A percentile compares a stretch with the other conserved stretches of the same genome.
These are phyloP conservation scores for Pichia occidentalis DNA, from an alignment of 805 yeast genomes.

Conservation along the genomic window DNA sequence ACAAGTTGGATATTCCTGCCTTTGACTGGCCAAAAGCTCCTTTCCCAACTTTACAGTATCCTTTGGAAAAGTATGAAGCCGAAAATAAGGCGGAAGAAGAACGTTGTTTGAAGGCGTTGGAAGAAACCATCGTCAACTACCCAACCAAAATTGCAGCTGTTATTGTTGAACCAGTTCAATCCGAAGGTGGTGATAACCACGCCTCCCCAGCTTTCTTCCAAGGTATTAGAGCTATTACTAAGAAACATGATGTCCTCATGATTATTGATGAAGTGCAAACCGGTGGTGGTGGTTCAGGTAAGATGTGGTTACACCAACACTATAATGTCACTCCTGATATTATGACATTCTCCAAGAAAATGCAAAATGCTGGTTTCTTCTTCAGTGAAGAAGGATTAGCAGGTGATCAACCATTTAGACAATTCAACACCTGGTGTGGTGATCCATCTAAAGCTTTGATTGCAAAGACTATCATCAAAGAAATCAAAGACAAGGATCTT, in stretches of 20 bases:
- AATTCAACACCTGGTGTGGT: slow-evolving; percentile 76
- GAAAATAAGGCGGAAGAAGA: slow-evolving; percentile 45
- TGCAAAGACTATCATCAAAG: slow-evolving; percentile 54
- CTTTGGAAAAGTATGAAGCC: slow-evolving; percentile 59
- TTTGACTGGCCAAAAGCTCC: slow-evolving; percentile 53
- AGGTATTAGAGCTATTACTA: slow-evolving; percentile 52
- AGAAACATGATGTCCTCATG: slow-evolving; percentile 49
- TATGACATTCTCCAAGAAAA: slow-evolving; percentile 66
- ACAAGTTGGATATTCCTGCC: slow-evolving; percentile 54
- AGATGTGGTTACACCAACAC: slow-evolving; percentile 69
- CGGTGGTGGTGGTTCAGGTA: slow-evolving; percentile 69
- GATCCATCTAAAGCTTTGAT: slow-evolving; percentile 64
- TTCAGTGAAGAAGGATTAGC: slow-evolving; percentile 52
- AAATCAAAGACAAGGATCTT: slow-evolving; percentile 43
- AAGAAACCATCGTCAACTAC: slow-evolving; percentile 32
- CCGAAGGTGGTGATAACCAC: slow-evolving; percentile 75
- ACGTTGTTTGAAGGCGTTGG: slow-evolving; percentile 40
- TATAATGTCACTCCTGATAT: slow-evolving; percentile 59
- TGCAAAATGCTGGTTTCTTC: slow-evolving; percentile 69
- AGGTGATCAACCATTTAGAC: slow-evolving; percentile 59
- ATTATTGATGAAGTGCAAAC: slow-evolving; percentile 72
- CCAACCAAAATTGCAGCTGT: slow-evolving; percentile 45
- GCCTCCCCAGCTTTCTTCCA: slow-evolving; percentile 58
- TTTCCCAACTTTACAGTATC: slow-evolving; percentile 80
- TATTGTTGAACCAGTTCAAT: slow-evolving; percentile 57